Conservation (phyloP, 306 rosid genomes). For the Parietaria judaica region DNA sequence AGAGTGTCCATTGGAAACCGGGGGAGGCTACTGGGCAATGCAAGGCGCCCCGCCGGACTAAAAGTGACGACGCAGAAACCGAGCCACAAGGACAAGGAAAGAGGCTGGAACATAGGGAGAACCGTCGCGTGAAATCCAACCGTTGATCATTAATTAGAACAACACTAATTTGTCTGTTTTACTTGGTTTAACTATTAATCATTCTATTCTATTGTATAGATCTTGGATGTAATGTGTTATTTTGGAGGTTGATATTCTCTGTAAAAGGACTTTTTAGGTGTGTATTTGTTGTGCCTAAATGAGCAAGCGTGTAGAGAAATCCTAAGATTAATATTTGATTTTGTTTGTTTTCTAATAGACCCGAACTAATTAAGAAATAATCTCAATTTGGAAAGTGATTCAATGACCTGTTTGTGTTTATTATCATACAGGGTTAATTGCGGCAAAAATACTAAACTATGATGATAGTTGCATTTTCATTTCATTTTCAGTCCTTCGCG, state of each 20-base stretch:
- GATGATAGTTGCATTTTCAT: too few relatives aligned
- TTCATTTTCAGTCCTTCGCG: too few relatives aligned
- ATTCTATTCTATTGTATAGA: slow-evolving; percentile 7
- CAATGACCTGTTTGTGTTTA: too few relatives aligned
- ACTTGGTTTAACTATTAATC: not conserved
- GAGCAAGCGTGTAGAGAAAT: too few relatives aligned
- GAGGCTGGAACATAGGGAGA: slow-evolving; percentile 76
- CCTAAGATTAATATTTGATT: too few relatives aligned
- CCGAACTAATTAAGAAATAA: too few relatives aligned
- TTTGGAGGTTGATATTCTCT: not conserved
- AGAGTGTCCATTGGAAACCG: slow-evolving; percentile 82
- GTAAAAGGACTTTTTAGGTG: too few relatives aligned
- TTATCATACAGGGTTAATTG: too few relatives aligned
- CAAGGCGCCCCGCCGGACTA: slow-evolving; percentile 36
- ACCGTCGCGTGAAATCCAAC: slow-evolving; percentile 10
- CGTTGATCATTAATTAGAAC: not conserved
- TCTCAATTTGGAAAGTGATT: too few relatives aligned
- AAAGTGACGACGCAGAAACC: slow-evolving; percentile 52
- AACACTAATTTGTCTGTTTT: slow-evolving; percentile 15
- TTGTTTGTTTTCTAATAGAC: too few relatives aligned
- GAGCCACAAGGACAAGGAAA: slow-evolving; percentile 74
- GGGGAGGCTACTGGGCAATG: slow-evolving; percentile 53
- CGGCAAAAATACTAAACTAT: too few relatives aligned
- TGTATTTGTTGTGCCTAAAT: too few relatives aligned
- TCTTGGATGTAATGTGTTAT: not conserved